Evolutionary conservation across 345 rosid species (phyloP).

Genomic region (Cardamine chenopodiifolia): DNA sequence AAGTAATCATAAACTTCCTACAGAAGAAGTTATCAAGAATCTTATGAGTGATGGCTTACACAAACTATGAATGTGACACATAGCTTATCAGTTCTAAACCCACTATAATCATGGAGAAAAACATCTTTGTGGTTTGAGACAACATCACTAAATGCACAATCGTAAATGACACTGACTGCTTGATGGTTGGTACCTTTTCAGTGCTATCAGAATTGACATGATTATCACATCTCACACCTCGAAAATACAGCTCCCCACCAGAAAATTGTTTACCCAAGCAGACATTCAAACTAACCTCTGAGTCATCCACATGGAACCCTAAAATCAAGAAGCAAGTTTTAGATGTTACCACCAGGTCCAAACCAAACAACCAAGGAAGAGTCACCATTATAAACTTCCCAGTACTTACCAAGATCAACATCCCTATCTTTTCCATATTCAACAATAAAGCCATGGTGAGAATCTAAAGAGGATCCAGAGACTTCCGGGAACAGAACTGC

Average conservation of each 20-base stretch:
- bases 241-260: constrained; percentile 91
- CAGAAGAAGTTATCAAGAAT: neutral
- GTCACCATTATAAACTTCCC: neutral
- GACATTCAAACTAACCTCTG: constrained; percentile 89
- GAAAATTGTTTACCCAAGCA: constrained; percentile 89
- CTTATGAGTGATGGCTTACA: neutral
- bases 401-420: constrained; percentile 79
- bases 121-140: neutral
- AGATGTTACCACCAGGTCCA: neutral
- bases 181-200: constrained; percentile 55
- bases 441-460: constrained; percentile 97
- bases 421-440: constrained; percentile 91
- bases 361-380: constrained; percentile 21
- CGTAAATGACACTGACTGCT: neutral
- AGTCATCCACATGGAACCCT: constrained; percentile 99
- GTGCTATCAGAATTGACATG: constrained; percentile 75
- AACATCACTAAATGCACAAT: neutral
- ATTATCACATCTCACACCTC: constrained; percentile 82
- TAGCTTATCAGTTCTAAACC: neutral
- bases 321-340: constrained; percentile 29
- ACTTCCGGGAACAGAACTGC: constrained; percentile 89
- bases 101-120: neutral
- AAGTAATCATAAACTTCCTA: constrained; percentile 80
- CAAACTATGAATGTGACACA: neutral
- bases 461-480: constrained; percentile 82